Evolutionary conservation across 1,284 basidiomycete genomes (phyloP).

Genomic region (Apiotrichum siamense): DNA sequence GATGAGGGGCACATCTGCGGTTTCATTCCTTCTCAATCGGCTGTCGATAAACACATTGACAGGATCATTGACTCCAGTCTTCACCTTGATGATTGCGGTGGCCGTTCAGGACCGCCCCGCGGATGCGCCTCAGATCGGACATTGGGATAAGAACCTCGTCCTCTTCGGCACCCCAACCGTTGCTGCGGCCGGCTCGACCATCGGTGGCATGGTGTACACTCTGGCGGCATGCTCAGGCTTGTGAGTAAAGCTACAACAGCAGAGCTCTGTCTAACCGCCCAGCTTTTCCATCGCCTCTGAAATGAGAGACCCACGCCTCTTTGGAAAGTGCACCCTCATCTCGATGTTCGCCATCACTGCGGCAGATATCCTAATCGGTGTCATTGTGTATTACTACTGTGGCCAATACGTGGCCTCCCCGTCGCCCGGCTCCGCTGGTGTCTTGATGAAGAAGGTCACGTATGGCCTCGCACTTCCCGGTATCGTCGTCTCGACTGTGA

Average conservation of each 20-base stretch:
- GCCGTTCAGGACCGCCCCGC: conserved; percentile 38
- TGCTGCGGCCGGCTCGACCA: conserved; percentile 25
- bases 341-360: conserved; percentile 12
- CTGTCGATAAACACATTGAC: too few species aligned
- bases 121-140: conserved; percentile 29
- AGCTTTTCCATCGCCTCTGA: conserved; percentile 36
- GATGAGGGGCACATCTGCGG: too few species aligned
- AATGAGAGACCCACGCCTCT: conserved; percentile 34
- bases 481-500: conserved; percentile 23
- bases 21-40: too few species aligned
- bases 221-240: too few species aligned
- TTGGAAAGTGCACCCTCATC: conserved; percentile 24
- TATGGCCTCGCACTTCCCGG: conserved; percentile 38
- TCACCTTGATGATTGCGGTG: conserved; percentile 38
- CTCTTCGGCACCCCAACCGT: conserved; percentile 25
- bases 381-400: conserved; percentile 1
- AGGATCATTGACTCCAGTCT: too few species aligned
- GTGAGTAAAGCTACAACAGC: too few species aligned
- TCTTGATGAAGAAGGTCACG: conserved; percentile 32
- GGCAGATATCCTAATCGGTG: conserved; percentile 10
- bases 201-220: conserved; percentile 27
- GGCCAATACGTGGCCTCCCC: conserved; percentile 16
- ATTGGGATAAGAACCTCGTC: conserved; percentile 32
- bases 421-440: conserved; percentile 40
- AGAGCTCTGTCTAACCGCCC: too few species aligned